Base-by-base conservation (phyloP, 331 rosid genomes). In the Quercus lobata region DNA sequence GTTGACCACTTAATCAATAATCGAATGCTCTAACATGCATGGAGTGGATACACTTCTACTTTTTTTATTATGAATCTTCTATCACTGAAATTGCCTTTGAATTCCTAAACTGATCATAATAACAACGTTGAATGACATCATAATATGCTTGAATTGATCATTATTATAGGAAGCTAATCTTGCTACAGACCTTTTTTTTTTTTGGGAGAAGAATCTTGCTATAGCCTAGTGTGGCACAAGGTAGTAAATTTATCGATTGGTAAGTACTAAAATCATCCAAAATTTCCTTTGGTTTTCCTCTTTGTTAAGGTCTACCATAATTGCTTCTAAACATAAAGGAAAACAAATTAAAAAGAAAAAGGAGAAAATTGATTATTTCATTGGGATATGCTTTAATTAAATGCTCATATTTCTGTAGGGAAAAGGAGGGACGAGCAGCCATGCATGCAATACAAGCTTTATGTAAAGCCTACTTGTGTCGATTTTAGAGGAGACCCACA, bases 381-480 rank as follows among this genome's bases (percentile, higher is more conserved):
- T 35, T 35, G 53, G 6, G 7, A 7, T 34, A 15, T 22, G 46
- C 44, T 57, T 41, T 57, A 4, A 24, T 21, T 16, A n/a, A 27
- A 69, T 32, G 3, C 35, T 27, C 10, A 12, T 52, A 71, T 71
- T 77, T 44, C 37, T 77, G 78, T 71, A 62, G 78, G 73, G 58
- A 34, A 82, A 82, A 76, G 78, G 16, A 76, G 72, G 78, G 55
- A 77, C 85, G 78, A 60, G 71, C 29, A 69, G 81, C 74, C 60
- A 62, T 82, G 78, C 81, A 82, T 77, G 81, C 57, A 77, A 55
- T 37, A 18, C 29, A 18, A 27, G 77, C 80, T 82, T 82, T 53
- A 41, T 77, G 57, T 66, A 82, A 65, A 82, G 75, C 53, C 57
- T 72, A 56, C 74, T 30, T 25, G 18, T 79, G 78, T 78, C 82